Evolutionary conservation across 225 moss, liverwort and hornwort genomes (phyloP), one percentile per base, ranked within the genome.

Genomic region (Antitrichia curtipendula): DNA sequence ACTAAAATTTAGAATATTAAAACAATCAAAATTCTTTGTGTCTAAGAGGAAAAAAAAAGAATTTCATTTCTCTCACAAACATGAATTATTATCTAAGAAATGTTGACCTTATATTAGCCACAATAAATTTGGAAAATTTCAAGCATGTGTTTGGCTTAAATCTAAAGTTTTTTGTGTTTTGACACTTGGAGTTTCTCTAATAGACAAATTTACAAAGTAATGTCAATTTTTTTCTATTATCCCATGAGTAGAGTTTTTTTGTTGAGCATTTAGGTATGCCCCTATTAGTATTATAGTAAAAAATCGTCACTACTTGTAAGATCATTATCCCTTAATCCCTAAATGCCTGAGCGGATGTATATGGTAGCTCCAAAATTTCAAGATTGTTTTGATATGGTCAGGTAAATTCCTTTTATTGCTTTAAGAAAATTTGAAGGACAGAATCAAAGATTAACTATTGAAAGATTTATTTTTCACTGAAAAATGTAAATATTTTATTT

Each of bases 221-320:
- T 53, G 9, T 9, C 14, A 36, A 19, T 4, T 50, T 20, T 34
- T 52, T 75, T 75, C 6, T 21, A 52, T 32, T 13, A 34, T 8
- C 1, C 2, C 2, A 13, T 9, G 0, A 34, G 22, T 13, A 52
- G 3, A 23, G 22, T 23, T 1, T 52, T 13, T 8, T 21, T 52
- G 36, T 21, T 34, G 1, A 75, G 1, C 8, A 53, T 52, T 75
- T 2, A 34, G 6, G 1, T 22, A 52, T 13, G 22, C 8, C 3
- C 0, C 0, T n/a, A 0, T 4, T 0, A 34, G 0, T 7, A 21
- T 13, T 13, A 22, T 5, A 34, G 0, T 34, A 3, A 21, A 22
- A 34, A 22, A 13, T 22, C 1, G 1, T 34, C 12, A 31, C 12
- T 19, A 19, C 3, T 34, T 75, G 2, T 22, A 52, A 22, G 8